A percentile compares a stretch with the other conserved stretches of the same genome.
Conservation (phyloP, 164 flowering plant genomes). For the Warburgia ugandensis region DNA sequence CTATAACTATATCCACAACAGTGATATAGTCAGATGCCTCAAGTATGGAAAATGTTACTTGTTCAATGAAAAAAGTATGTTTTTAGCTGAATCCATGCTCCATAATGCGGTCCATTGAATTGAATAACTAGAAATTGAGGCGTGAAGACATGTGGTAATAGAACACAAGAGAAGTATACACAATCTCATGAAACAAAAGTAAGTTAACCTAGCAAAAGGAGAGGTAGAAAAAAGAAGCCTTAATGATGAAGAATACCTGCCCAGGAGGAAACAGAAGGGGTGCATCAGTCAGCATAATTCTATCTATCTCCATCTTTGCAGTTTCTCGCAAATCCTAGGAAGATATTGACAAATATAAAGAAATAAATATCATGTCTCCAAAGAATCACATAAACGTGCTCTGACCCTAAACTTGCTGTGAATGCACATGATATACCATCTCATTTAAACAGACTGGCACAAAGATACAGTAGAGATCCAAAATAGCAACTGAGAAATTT, state of each 20-base stretch:
- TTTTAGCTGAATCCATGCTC: background rate
- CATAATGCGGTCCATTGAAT: background rate
- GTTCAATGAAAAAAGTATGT: background rate
- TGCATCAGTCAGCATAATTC: conserved; percentile 84
- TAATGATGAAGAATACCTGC: conserved; percentile 44
- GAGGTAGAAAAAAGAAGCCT: too few species aligned
- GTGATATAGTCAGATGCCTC: too few species aligned
- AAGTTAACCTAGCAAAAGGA: conserved; percentile 1
- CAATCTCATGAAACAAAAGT: background rate
- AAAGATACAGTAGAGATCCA: background rate
- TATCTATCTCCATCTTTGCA: conserved; percentile 61
- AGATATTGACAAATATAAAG: conserved; percentile 5
- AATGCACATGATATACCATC: too few species aligned
- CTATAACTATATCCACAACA: too few species aligned
- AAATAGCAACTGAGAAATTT: background rate
- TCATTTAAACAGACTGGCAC: background rate
- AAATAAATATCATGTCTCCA: background rate
- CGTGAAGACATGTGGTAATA: background rate
- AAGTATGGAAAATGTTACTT: too few species aligned
- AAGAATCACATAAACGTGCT: background rate
- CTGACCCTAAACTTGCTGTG: background rate
- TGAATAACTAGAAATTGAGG: background rate
- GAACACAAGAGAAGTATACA: background rate
- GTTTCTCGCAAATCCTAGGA: conserved; percentile 46
- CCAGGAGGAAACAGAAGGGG: conserved; percentile 94